These are phyloP conservation scores for Macrotyloma uniflorum DNA, from an alignment of 306 rosid species.

Conservation along the genomic window DNA sequence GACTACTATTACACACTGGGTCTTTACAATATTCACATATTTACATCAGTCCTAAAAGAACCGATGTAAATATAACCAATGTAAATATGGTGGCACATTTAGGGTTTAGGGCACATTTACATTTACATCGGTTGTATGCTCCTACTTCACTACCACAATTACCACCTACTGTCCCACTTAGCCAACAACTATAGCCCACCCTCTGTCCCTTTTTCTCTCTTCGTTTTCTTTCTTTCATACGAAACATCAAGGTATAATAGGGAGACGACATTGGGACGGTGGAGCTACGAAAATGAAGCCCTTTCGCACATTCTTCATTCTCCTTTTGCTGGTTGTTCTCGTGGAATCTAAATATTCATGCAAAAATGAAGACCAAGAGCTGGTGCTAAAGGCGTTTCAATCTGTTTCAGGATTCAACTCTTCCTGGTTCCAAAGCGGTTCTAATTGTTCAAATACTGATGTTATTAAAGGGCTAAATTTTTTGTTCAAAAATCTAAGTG, in stretches of 20 bases:
- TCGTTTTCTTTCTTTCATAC: background rate
- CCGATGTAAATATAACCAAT: too few species aligned
- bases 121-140: too few species aligned
- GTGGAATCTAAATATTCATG: conserved; percentile 52
- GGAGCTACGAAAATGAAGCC: too few species aligned
- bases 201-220: background rate
- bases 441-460: conserved; percentile 56
- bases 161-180: conserved; percentile 37
- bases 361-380: conserved; percentile 50
- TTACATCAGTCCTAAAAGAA: too few species aligned
- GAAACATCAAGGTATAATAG: background rate
- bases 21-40: too few species aligned
- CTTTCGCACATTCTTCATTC: too few species aligned
- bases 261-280: conserved; percentile 9
- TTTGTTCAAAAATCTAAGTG: conserved; percentile 61
- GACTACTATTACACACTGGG: too few species aligned
- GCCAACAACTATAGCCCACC: background rate
- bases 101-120: too few species aligned
- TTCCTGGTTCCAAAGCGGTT: conserved; percentile 46
- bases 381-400: conserved; percentile 61
- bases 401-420: conserved; percentile 67
- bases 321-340: conserved; percentile 31
- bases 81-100: too few species aligned
- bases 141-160: conserved; percentile 46
- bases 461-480: conserved; percentile 50